These are phyloP conservation scores for Ascochyta viciae-villosae DNA, from an alignment of 2,329 filamentous ascomycete species.

Conservation along the genomic window DNA sequence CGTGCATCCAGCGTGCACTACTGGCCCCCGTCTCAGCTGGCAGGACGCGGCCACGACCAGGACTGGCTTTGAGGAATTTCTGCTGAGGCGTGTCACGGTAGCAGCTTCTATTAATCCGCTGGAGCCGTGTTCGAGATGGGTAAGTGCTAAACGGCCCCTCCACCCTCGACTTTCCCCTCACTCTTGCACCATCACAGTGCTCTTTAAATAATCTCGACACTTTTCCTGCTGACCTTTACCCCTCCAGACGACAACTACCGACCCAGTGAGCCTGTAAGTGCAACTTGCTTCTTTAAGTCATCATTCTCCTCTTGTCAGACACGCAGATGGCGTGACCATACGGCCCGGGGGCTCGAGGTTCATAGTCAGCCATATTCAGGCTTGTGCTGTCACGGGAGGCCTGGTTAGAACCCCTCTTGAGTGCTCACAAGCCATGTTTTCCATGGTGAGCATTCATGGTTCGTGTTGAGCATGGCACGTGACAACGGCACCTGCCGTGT, in stretches of 20 bases:
- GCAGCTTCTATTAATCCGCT: conserved; percentile 32
- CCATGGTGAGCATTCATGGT: conserved; percentile 21
- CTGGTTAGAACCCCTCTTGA: background rate
- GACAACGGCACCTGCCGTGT: conserved; percentile 25
- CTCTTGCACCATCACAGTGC: conserved; percentile 34
- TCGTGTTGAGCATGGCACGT: conserved; percentile 10
- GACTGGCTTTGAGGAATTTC: conserved; percentile 32
- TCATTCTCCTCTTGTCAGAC: conserved; percentile 5
- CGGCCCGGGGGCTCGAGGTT: background rate
- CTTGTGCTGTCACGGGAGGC: background rate
- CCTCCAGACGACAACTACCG: conserved; percentile 37
- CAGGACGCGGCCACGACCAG: conserved; percentile 31
- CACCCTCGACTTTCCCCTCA: conserved; percentile 23
- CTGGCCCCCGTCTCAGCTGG: conserved; percentile 39
- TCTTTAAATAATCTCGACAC: conserved; percentile 24
- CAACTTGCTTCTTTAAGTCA: conserved; percentile 13
- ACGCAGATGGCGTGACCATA: conserved; percentile 1
- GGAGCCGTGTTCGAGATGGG: conserved; percentile 35
- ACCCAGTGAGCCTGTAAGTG: conserved; percentile 34
- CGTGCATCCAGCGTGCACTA: conserved; percentile 36
- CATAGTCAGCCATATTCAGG: background rate
- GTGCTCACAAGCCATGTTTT: background rate
- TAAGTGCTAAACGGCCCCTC: conserved; percentile 33
- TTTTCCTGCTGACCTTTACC: conserved; percentile 28
- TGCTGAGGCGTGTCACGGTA: conserved; percentile 31